These are phyloP conservation scores for Pisolithus microcarpus DNA, from an alignment of 768 basidiomycete genomes.

Conservation along the genomic window DNA sequence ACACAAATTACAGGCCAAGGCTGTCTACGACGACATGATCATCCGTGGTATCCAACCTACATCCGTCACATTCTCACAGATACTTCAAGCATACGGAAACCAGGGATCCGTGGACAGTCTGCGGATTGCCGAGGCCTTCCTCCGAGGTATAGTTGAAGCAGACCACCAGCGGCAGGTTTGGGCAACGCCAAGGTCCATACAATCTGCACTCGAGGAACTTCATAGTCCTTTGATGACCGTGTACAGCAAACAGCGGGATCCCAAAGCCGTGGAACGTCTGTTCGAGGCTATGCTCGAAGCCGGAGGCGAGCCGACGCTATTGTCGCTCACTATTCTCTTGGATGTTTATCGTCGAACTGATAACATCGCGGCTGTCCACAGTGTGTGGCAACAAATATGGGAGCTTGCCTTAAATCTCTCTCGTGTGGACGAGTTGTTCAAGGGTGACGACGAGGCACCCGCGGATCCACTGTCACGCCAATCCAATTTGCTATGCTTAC, in stretches of 20 bases:
- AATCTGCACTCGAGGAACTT: constrained; percentile 44
- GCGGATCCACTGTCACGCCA: constrained; percentile 21
- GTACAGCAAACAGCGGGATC: constrained; percentile 37
- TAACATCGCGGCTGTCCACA: constrained; percentile 46
- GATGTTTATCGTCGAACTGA: constrained; percentile 60
- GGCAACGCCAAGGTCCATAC: constrained; percentile 33
- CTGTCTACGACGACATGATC: constrained; percentile 66
- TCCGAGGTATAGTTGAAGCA: constrained; percentile 40
- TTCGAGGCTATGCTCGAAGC: constrained; percentile 45
- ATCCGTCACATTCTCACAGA: constrained; percentile 58
- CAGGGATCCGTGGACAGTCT: constrained; percentile 45
- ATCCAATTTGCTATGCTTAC: constrained; percentile 60
- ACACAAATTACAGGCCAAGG: constrained; percentile 48
- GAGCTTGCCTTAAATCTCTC: constrained; percentile 44
- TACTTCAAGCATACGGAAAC: constrained; percentile 56
- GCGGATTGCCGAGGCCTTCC: constrained; percentile 57
- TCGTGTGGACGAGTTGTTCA: constrained; percentile 27
- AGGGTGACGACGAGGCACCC: constrained; percentile 9
- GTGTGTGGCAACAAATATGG: constrained; percentile 66
- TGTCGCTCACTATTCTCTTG: constrained; percentile 57
- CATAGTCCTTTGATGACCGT: constrained; percentile 55
- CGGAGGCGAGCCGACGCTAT: constrained; percentile 53
- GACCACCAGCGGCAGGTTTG: constrained; percentile 32
- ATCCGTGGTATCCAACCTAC: constrained; percentile 57
- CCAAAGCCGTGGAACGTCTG: constrained; percentile 50